Evolutionary conservation across 2,329 filamentous ascomycete species (phyloP).

Genomic region (Grosmannia huntii): DNA sequence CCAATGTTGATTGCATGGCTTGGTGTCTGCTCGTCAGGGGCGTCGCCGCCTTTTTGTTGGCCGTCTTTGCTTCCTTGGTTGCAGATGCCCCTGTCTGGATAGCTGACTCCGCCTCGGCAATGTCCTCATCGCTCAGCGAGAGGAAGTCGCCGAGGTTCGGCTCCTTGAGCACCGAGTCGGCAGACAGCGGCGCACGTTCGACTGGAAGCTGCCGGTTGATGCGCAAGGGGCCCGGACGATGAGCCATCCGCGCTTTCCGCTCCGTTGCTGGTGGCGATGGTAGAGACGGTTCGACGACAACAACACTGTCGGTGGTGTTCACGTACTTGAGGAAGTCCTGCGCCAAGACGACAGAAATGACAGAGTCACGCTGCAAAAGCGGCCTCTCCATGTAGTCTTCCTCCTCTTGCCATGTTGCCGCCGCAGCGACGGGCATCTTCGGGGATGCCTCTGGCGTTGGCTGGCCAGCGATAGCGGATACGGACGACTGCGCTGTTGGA

Average conservation of each 20-base stretch:
- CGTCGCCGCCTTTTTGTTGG: neutral
- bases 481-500: neutral
- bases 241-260: constrained; percentile 6
- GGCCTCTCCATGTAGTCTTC: neutral
- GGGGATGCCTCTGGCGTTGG: constrained; percentile 12
- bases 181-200: constrained; percentile 9
- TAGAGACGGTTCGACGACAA: neutral
- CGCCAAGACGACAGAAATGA: neutral
- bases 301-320: neutral
- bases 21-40: neutral
- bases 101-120: constrained; percentile 29
- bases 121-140: constrained; percentile 42
- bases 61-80: neutral
- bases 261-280: constrained; percentile 3
- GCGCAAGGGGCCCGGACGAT: constrained; percentile 5
- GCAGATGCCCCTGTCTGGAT: neutral
- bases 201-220: constrained; percentile 7
- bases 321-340: neutral
- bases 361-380: constrained; percentile 10
- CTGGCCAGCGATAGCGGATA: neutral
- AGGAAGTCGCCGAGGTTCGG: constrained; percentile 42
- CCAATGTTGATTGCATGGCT: neutral
- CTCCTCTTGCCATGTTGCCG: neutral
- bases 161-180: constrained; percentile 30
- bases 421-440: constrained; percentile 4